phyloP scores from a whole-genome alignment of 1,139 yeast species.

The Yueomyces sp. region DNA sequence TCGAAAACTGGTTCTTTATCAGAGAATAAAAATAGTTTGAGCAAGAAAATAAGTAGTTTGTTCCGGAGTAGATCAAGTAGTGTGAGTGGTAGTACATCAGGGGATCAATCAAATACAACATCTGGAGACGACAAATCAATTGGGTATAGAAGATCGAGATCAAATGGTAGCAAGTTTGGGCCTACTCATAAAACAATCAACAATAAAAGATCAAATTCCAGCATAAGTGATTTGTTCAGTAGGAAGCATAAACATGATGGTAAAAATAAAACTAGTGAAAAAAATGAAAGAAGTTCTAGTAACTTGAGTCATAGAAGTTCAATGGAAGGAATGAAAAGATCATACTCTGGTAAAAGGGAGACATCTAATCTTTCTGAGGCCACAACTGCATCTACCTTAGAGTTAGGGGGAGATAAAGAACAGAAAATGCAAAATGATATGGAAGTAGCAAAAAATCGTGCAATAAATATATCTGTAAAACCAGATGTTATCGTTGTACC shows the following conservation, averaged over 20 bases:
- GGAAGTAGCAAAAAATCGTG: neutral
- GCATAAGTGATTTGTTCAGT: neutral
- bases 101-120: neutral
- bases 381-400: neutral
- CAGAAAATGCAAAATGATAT: too few relatives aligned
- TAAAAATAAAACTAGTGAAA: neutral
- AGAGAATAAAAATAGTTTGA: neutral
- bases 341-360: neutral
- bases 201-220: neutral
- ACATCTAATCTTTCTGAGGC: neutral
- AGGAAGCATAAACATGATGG: too few relatives aligned
- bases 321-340: neutral
- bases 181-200: neutral
- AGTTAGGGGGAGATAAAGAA: too few relatives aligned
- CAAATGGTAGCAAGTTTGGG: neutral
- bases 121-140: neutral
- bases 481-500: neutral
- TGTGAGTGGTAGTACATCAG: neutral
- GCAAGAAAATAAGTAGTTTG: neutral
- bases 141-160: neutral
- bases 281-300: neutral
- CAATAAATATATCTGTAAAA: neutral
- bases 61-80: neutral
- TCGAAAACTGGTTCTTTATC: neutral
- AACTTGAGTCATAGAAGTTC: neutral